phyloP scores from a whole-genome alignment of 495 filamentous ascomycete species.

The Tuber microsphaerosporum region DNA sequence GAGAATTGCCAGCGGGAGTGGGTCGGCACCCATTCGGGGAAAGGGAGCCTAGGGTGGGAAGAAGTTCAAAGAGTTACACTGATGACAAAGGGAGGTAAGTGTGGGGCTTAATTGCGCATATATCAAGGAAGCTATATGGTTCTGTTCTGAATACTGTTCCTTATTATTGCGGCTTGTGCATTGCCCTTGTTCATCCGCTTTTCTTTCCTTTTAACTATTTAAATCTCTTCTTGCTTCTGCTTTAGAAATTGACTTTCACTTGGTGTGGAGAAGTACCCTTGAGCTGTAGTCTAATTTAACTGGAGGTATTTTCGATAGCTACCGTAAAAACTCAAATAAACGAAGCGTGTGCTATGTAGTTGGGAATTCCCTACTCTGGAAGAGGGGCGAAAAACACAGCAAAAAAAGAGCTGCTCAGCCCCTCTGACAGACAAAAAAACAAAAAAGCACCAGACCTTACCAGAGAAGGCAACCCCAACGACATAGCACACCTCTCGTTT shows the following conservation, averaged over 20 bases:
- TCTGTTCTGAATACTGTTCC: background rate
- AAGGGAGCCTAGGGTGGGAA: conserved; percentile 9
- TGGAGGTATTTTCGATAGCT: too few species aligned
- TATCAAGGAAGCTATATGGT: background rate
- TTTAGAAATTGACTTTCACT: background rate
- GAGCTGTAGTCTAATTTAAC: background rate
- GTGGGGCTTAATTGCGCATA: conserved; percentile 28
- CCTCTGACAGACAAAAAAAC: too few species aligned
- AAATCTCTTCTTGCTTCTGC: background rate
- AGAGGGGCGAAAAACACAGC: too few species aligned
- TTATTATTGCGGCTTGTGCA: background rate
- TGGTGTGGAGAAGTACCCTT: background rate
- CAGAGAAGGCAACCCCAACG: too few species aligned
- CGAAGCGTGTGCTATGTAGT: too few species aligned
- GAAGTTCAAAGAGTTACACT: conserved; percentile 13
- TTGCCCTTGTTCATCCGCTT: background rate
- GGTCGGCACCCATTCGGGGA: background rate
- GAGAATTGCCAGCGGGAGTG: background rate
- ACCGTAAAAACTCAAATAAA: too few species aligned
- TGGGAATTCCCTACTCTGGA: too few species aligned
- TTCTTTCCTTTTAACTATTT: background rate
- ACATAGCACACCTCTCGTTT: too few species aligned
- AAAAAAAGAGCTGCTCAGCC: too few species aligned
- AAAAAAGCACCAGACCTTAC: too few species aligned
- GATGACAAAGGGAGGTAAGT: conserved; percentile 42